These are phyloP conservation scores for Skeletonema costatum DNA, from an alignment of 108 stramenopile genomes.

Conservation along the genomic window DNA sequence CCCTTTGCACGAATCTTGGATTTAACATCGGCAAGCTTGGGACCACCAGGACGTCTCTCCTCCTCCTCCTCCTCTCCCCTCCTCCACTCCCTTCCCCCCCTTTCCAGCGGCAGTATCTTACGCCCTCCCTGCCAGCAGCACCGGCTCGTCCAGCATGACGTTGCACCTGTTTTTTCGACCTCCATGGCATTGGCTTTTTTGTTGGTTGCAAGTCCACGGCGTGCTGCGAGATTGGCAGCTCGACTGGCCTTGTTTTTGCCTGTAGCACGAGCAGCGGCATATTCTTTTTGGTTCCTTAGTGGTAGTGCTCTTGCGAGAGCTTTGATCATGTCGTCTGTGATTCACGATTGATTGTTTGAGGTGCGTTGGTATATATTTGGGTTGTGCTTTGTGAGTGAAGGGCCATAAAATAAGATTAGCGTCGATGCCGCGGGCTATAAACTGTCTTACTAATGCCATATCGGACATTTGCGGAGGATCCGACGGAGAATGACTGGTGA, in stretches of 20 bases:
- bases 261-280: slow-evolving; percentile 59
- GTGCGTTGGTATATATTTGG: neutral
- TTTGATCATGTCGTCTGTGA: slow-evolving; percentile 69
- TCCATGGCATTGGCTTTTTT: slow-evolving; percentile 64
- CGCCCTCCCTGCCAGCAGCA: neutral
- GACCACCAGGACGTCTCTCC: neutral
- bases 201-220: slow-evolving; percentile 50
- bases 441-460: slow-evolving; percentile 30
- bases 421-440: neutral
- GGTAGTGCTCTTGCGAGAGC: slow-evolving; percentile 35
- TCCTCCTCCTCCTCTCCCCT: neutral
- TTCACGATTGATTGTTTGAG: neutral
- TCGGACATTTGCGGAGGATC: slow-evolving; percentile 33
- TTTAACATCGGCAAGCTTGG: neutral
- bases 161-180: slow-evolving; percentile 60
- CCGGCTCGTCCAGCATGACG: slow-evolving; percentile 2
- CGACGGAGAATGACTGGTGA: slow-evolving; percentile 31
- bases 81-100: neutral
- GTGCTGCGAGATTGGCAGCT: slow-evolving; percentile 52
- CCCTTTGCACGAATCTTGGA: slow-evolving; percentile 11
- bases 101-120: neutral
- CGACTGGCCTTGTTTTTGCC: slow-evolving; percentile 75
- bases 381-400: neutral
- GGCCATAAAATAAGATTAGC: neutral
- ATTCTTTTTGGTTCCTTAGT: slow-evolving; percentile 22